Conservation (phyloP, 108 stramenopile genomes). For the Pseudonitzschia delicatissima region DNA sequence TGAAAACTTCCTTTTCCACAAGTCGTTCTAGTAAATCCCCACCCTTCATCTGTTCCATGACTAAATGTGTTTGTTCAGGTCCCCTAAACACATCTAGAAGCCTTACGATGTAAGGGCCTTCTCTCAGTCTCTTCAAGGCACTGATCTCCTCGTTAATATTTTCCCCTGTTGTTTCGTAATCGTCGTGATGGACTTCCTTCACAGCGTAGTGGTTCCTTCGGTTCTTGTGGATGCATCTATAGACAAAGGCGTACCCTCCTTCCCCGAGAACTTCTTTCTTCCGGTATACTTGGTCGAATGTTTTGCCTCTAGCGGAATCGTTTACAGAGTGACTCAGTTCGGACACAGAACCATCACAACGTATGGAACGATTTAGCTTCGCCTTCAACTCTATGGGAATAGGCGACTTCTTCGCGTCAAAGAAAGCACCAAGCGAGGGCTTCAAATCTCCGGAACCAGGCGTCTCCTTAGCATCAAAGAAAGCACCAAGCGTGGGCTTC, state of each 20-base stretch:
- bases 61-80: conserved; percentile 42
- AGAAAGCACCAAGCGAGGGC: too few relatives aligned
- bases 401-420: too few relatives aligned
- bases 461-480: too few relatives aligned
- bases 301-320: conserved; percentile 24
- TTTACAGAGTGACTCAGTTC: conserved; percentile 25
- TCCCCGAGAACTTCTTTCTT: conserved; percentile 26
- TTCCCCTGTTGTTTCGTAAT: conserved; percentile 24
- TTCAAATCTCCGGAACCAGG: too few relatives aligned
- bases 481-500: too few relatives aligned
- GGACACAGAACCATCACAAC: conserved; percentile 17
- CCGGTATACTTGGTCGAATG: conserved; percentile 33
- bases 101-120: conserved; percentile 50
- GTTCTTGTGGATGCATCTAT: conserved; percentile 22
- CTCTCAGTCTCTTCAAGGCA: conserved; percentile 24
- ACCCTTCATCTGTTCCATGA: conserved; percentile 72
- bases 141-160: conserved; percentile 24
- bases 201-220: conserved; percentile 22
- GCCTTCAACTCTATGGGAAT: conserved; percentile 13
- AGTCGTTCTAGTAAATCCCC: conserved; percentile 87
- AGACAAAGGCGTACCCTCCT: conserved; percentile 28
- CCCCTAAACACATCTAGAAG: conserved; percentile 68
- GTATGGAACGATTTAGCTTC: conserved; percentile 8
- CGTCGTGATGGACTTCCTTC: conserved; percentile 21
- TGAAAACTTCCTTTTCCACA: conserved; percentile 53